Evolutionary conservation across 495 filamentous ascomycete genomes (phyloP), one percentile per base, ranked within the genome.

Genomic region (Hypoxylon crocopeplum): DNA sequence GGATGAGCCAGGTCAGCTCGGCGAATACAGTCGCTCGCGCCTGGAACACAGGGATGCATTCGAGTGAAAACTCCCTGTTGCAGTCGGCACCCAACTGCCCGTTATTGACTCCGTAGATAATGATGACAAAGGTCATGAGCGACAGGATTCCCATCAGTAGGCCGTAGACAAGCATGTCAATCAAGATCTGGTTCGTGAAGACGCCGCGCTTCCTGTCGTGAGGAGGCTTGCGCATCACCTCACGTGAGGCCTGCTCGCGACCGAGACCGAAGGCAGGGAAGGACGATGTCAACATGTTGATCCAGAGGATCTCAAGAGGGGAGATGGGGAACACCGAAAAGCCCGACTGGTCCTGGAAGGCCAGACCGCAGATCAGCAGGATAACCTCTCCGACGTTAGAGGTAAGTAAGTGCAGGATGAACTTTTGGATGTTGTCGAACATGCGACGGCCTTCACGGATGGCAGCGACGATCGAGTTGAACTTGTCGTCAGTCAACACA

Each of bases 401-500:
- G 30, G 83, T 80, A 34, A 91, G 80, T 11, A 92, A 69, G 61
- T 92, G 88, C 67, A 92, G 77, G 17, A 92, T 77, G 63, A 92
- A 92, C 77, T 93, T 93, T 62, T 92, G 87, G 56, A 92, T 91
- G 62, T 92, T 92, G 60, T 88, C 86, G 68, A 90, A 92, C 67
- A 92, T 82, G 48, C 88, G 76, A 21, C 88, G 73, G 1, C 88
- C 88, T 68, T 92, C 88, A 46, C 85, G 82, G 54, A 91, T 84
- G 5, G 87, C 88, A 17, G 83, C 85, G 2, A 91, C 86, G 59
- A 92, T 92, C 10, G 81, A 85, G 24, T 89, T 87, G 71, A 94
- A 94, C 70, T 96, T 93, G 72, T 95, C 92, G 70, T 94, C 90
- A 0, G 91, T 93, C 16, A 95, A 75, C 8, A 95, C 90, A 67